Evolutionary conservation across 2,329 filamentous ascomycete genomes (phyloP), one percentile per base, ranked within the genome.

Genomic region (Furcasterigmium sp.): DNA sequence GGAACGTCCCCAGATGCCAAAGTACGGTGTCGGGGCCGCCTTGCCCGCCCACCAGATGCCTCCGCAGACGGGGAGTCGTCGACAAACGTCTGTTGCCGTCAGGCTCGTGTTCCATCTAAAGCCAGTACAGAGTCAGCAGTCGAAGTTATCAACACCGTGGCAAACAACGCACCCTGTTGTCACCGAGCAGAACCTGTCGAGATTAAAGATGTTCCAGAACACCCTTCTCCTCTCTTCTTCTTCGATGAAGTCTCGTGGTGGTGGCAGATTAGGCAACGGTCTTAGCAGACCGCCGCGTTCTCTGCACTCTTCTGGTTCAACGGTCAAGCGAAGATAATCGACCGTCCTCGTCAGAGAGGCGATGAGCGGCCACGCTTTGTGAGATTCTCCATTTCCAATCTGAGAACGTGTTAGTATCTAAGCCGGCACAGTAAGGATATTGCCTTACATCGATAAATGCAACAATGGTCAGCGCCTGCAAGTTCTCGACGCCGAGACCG

Each of bases 1-100:
- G 0, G 65, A 64, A 7, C 57, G 53, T 29, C 70, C 66, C 60
- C 65, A 68, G 14, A 70, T 68, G 2, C 65, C 64, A 11, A 70
- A 68, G 42, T 61, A 72, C 0, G 67, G 67, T 0, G 68, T 67
- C 2, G 49, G 44, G 0, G 67, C 61, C 1, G 62, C 55, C 45
- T 66, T 46, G 43, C 59, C 52, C 30, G 59, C 56, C 18, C 59
- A 56, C 69, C 69, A 70, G 7, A 61, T 47, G 0, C 55, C 58
- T 2, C 67, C 67, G 26, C 70, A 64, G 9, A 58, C 58, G 1
- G 57, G 57, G 1, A 60, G 39, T 5, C 57, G 45, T 30, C 55
- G 46, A 0, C 48, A 51, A 11, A 59, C 56, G 17, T 60, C 55
- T 2, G 51, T 53, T 0, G 57, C 55, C 2, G 57, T 60, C 0